These are phyloP conservation scores for Aspergillus pseudoglaucus DNA, from an alignment of 2,329 filamentous ascomycete species.

Conservation along the genomic window DNA sequence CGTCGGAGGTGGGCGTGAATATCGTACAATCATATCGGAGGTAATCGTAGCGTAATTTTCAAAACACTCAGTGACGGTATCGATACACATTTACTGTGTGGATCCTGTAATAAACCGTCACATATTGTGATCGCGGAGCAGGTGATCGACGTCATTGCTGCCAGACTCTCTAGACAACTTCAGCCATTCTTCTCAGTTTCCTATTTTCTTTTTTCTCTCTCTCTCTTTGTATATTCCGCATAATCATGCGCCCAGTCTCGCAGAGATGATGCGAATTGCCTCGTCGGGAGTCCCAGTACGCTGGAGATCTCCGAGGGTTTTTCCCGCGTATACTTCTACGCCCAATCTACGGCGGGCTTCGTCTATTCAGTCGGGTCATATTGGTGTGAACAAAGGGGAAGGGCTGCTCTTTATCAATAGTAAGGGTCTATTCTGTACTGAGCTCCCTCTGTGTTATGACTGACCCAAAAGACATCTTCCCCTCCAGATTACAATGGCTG, in stretches of 20 bases:
- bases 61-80: conserved; percentile 20
- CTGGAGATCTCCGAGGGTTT: conserved; percentile 4
- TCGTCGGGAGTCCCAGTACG: conserved; percentile 6
- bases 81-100: background rate
- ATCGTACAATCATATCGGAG: background rate
- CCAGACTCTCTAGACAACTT: background rate
- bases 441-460: conserved; percentile 1
- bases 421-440: conserved; percentile 36
- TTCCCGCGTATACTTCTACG: conserved; percentile 4
- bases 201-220: background rate
- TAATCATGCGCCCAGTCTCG: background rate
- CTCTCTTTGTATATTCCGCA: background rate
- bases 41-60: conserved; percentile 5
- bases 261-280: conserved; percentile 16
- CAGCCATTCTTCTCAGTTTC: background rate
- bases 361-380: conserved; percentile 69
- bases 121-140: background rate
- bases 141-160: conserved; percentile 8
- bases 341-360: conserved; percentile 37
- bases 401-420: conserved; percentile 86
- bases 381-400: conserved; percentile 67
- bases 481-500: conserved; percentile 64
- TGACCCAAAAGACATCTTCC: conserved; percentile 64
- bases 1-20: background rate
- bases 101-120: background rate